Evolutionary conservation across 192 early-diverging fungal genomes (phyloP), one percentile per base, ranked within the genome.

Genomic region (Geosiphon pyriformis): DNA sequence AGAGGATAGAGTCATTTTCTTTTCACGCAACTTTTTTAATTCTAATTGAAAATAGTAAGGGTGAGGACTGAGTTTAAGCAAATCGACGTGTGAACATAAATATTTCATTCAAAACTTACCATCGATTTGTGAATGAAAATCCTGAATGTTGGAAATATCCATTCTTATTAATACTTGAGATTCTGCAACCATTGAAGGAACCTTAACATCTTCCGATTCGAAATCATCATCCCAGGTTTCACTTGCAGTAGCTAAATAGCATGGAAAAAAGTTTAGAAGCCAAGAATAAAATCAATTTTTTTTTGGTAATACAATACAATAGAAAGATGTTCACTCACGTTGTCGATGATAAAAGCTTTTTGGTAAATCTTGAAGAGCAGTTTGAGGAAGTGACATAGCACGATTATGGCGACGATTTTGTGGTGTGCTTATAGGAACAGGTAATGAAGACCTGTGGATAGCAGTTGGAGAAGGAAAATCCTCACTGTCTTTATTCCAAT

Each of bases 211-310:
- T 4, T 10, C 15, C 37, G 74, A 61, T 49, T 72, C 76, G 62
- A 74, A 78, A 42, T 74, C 72, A 35, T 71, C 76, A 61, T 78
- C 76, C 76, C 76, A 78, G 58, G 65, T 72, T 57, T 78, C 76
- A 26, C 72, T 72, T 7, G 72, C 63, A 2, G 67, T 67, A 1
- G 67, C 47, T 62, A 29, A 58, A 59, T 10, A 59, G 53, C 31
- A 69, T 62, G 32, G 59, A 71, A n/a, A 60, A 25, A 3, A 69
- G 54, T 18, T 70, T 50, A 32, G 54, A 20, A 18, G 35, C 50
- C 0, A 33, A 11, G 0, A 47, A 48, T 2, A 67, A 70, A 4
- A 35, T 50, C 1, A 67, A 69, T n/a, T n/a, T n/a, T n/a, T n/a
- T n/a, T n/a, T n/a, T 11, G 70, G 23, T 8, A 59, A 70, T 4